These are phyloP conservation scores for Styphnolobium japonicum DNA, from an alignment of 306 rosid genomes.

Conservation along the genomic window DNA sequence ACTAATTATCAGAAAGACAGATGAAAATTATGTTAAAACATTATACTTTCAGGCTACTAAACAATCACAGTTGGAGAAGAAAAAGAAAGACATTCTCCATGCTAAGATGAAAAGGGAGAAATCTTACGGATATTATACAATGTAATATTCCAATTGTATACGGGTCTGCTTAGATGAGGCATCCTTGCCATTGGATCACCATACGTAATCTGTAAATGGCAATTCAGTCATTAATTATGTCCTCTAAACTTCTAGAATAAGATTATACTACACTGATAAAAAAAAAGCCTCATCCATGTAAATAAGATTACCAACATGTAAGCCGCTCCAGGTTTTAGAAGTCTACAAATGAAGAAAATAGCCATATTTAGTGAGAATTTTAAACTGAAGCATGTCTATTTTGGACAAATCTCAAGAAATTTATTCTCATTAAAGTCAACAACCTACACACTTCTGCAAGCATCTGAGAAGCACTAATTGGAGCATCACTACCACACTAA, in stretches of 20 bases:
- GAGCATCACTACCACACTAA: slow-evolving; percentile 86
- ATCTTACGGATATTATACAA: slow-evolving; percentile 83
- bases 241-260: neutral
- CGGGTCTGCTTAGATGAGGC: slow-evolving; percentile 67
- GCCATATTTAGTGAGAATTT: slow-evolving; percentile 13
- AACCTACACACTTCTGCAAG: slow-evolving; percentile 99
- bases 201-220: slow-evolving; percentile 67
- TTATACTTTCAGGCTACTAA: neutral
- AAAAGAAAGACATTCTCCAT: neutral
- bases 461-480: slow-evolving; percentile 84
- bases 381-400: neutral
- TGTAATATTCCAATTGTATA: slow-evolving; percentile 63
- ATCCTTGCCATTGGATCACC: slow-evolving; percentile 92
- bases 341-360: slow-evolving; percentile 52
- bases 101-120: neutral
- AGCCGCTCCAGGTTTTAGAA: slow-evolving; percentile 88
- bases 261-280: neutral
- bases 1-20: too few species aligned
- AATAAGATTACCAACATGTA: slow-evolving; percentile 78
- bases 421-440: slow-evolving; percentile 34
- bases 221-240: slow-evolving; percentile 20
- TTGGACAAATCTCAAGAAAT: neutral
- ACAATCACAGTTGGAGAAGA: neutral
- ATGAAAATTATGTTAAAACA: neutral
- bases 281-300: slow-evolving; percentile 11